Evolutionary conservation across 106 monocot species (phyloP), one percentile per base, ranked within the genome.

Genomic region (Vanilla planifolia): DNA sequence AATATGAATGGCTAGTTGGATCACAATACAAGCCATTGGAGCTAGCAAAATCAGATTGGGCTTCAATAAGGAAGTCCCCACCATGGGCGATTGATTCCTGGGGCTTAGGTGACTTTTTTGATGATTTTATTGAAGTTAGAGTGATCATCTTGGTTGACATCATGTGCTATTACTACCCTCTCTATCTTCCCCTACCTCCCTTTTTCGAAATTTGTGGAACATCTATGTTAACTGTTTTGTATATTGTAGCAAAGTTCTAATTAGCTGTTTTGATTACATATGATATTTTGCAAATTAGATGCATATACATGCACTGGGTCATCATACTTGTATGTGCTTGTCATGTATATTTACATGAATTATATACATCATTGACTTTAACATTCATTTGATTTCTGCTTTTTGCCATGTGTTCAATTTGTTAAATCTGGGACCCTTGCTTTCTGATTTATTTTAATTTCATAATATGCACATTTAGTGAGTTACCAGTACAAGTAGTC

Each of bases 51-150:
- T 89, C 89, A 47, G 94, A 95, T 39, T 95, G 94, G 94, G 70
- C 60, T 56, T 25, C 75, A 37, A 76, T 95, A 27, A 89, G 80
- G 69, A 95, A 89, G 52, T 95, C 94, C 35, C 83, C 89, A 62
- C 71, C 94, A 22, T 95, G 94, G 94, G 75, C 89, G 48, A 89
- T 89, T 76, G 94, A 95, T 79, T 85, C 89, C 44, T 95, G 94
- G 94, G 94, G 94, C 2, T 64, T 95, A 65, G 94, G 94, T 95
- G 53, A 74, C 70, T 63, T 41, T 10, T 37, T 65, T 10, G 32
- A 15, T 6, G 14, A n/a, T n/a, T n/a, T 32, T 53, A 8, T 53
- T 16, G 32, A 53, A 32, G 27, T 53, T 16, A 53, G 4, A 30
- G 27, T 53, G 53, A 16, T 29, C 29, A 32, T 22, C 32, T 1